These are phyloP conservation scores for Penicilliopsis zonata DNA, from an alignment of 495 filamentous ascomycete genomes.

Conservation along the genomic window DNA sequence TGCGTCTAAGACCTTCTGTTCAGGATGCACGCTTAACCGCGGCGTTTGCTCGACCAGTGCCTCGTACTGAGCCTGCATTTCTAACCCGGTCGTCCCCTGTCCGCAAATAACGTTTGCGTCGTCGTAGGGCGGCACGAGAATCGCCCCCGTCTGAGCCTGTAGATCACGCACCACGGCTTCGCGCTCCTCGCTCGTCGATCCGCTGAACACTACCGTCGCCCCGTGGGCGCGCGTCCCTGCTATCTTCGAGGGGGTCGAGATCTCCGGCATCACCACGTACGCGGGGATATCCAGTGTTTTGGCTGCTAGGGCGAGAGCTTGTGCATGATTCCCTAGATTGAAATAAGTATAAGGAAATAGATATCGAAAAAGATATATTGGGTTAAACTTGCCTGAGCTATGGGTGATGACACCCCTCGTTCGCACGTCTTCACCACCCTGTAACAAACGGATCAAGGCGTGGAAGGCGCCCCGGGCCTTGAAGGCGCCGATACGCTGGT, in stretches of 20 bases:
- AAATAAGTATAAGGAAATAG: neutral
- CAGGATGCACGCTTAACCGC: conserved; percentile 7
- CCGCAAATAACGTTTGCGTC: conserved; percentile 84
- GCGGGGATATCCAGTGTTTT: conserved; percentile 50
- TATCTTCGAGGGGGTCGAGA: conserved; percentile 76
- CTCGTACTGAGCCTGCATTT: conserved; percentile 60
- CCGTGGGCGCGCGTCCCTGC: conserved; percentile 66
- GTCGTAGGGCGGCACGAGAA: conserved; percentile 81
- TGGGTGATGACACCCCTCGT: conserved; percentile 79
- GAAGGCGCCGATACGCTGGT: conserved; percentile 85
- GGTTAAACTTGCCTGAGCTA: conserved; percentile 54
- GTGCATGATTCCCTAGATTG: conserved; percentile 90
- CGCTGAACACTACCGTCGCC: conserved; percentile 70
- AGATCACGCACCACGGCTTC: conserved; percentile 63
- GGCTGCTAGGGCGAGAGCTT: conserved; percentile 85
- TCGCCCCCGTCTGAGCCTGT: conserved; percentile 55
- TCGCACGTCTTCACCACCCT: conserved; percentile 40
- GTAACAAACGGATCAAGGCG: conserved; percentile 61
- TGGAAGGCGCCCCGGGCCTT: conserved; percentile 88
- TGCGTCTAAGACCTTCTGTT: conserved; percentile 44
- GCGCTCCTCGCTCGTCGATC: conserved; percentile 66
- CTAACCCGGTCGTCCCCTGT: conserved; percentile 80
- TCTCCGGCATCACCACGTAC: conserved; percentile 82
- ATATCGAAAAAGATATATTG: neutral
- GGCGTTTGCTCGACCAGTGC: conserved; percentile 29